Percentiles rank a stretch among this genome's conserved stretches.
These are phyloP conservation scores for Arthrobotrys iridis DNA, from an alignment of 2,329 filamentous ascomycete genomes.

Conservation along the genomic window DNA sequence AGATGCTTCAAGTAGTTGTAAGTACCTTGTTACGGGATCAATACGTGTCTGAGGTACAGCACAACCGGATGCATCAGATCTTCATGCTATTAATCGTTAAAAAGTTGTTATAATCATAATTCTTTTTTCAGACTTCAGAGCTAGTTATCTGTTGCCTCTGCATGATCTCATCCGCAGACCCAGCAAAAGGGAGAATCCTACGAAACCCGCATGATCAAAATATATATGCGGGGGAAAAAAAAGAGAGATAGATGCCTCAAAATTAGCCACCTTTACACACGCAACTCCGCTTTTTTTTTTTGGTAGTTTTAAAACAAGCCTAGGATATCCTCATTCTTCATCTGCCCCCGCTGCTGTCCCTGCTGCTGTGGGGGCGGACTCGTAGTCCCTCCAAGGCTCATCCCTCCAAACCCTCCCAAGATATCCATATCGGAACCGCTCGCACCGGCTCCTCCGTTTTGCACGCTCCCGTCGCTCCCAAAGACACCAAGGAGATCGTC, in stretches of 20 bases:
- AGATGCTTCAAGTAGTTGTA: too few species aligned
- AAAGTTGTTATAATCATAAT: too few species aligned
- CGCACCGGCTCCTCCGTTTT: constrained; percentile 52
- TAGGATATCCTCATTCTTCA: constrained; percentile 71
- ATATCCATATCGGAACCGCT: constrained; percentile 65
- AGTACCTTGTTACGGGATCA: too few species aligned
- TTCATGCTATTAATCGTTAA: too few species aligned
- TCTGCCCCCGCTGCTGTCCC: constrained; percentile 61
- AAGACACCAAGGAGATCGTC: constrained; percentile 83
- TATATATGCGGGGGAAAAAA: not conserved
- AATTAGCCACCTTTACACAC: not conserved
- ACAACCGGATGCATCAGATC: too few species aligned
- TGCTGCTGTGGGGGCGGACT: constrained; percentile 68
- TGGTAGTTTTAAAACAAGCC: constrained; percentile 68
- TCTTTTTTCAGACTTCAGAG: too few species aligned
- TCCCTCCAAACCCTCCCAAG: constrained; percentile 82
- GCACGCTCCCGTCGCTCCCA: constrained; percentile 64
- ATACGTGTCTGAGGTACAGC: too few species aligned
- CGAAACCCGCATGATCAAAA: constrained; percentile 1
- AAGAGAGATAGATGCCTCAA: not conserved
- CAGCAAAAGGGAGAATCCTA: too few species aligned
- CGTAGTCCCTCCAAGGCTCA: constrained; percentile 76
- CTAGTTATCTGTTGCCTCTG: too few species aligned
- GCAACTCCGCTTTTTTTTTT: not conserved
- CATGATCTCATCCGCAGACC: too few species aligned